Conservation (phyloP, 2,329 filamentous ascomycete genomes). For the Pseudogymnoascus sp. region DNA sequence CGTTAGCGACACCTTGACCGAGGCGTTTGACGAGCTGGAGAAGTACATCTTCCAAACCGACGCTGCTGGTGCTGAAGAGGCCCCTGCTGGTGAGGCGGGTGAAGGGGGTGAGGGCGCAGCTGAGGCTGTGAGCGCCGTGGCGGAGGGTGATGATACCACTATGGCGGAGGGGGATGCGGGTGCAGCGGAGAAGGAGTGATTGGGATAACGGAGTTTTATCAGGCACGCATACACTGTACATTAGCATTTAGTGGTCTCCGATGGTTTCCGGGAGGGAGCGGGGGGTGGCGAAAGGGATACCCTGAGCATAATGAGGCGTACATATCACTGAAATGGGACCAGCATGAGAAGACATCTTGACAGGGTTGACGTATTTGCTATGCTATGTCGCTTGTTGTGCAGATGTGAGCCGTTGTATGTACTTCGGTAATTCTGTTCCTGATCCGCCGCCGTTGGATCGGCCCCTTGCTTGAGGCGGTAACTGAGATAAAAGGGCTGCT, state of each 20-base stretch:
- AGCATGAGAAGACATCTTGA: neutral
- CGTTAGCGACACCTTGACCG: conserved; percentile 44
- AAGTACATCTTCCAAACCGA: conserved; percentile 38
- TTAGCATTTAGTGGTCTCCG: neutral
- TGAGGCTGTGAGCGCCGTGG: neutral
- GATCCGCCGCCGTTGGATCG: neutral
- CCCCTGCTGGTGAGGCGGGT: conserved; percentile 5
- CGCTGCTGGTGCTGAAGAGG: conserved; percentile 15
- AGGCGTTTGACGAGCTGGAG: conserved; percentile 42
- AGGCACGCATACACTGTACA: neutral
- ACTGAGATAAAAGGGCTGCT: neutral
- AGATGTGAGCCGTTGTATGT: neutral
- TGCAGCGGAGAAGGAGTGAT: neutral
- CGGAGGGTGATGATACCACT: neutral
- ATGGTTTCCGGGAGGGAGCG: neutral
- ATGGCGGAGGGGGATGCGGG: neutral
- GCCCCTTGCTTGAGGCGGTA: neutral
- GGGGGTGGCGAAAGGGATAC: neutral
- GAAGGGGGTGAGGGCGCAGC: neutral
- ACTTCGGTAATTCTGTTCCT: neutral
- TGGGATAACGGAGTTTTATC: neutral
- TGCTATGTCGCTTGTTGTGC: neutral
- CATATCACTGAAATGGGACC: neutral
- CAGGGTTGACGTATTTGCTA: neutral
- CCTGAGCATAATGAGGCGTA: conserved; percentile 4